Percentiles rank a stretch among this genome's conserved stretches.
These are phyloP conservation scores for Camellia japonica DNA, from an alignment of 148 eudicot species.

Conservation along the genomic window DNA sequence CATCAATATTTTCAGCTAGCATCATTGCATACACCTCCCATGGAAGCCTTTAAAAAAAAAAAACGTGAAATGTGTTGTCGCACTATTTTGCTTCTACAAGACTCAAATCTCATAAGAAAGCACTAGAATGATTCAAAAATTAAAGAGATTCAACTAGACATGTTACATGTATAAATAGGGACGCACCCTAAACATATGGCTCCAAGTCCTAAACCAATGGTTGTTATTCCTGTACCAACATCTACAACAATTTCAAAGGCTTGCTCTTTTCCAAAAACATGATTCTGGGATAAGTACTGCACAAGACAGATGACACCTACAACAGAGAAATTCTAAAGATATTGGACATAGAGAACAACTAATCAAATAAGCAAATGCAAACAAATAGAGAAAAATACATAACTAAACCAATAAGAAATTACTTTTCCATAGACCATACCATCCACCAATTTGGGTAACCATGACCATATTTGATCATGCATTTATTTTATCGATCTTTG, in stretches of 20 bases:
- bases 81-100: not conserved
- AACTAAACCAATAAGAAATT: not conserved
- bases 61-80: not conserved
- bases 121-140: not conserved
- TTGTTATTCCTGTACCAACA: constrained; percentile 97
- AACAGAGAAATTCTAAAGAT: not conserved
- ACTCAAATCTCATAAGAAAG: not conserved
- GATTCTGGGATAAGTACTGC: constrained; percentile 62
- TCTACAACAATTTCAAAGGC: constrained; percentile 69
- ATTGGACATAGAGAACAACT: not conserved
- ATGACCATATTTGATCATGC: not conserved
- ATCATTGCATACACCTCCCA: constrained; percentile 88
- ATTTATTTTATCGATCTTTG: too few relatives aligned
- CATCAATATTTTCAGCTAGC: constrained; percentile 76
- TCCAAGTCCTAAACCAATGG: constrained; percentile 84
- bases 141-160: not conserved
- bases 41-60: constrained; percentile 57
- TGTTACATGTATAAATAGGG: not conserved
- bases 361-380: not conserved
- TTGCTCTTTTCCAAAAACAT: constrained; percentile 59
- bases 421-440: not conserved
- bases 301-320: constrained; percentile 81
- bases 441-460: not conserved
- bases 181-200: constrained; percentile 62
- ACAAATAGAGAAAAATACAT: not conserved